Evolutionary conservation across 2,329 filamentous ascomycete species (phyloP), one percentile per base, ranked within the genome.

Genomic region (Alternaria sp.): DNA sequence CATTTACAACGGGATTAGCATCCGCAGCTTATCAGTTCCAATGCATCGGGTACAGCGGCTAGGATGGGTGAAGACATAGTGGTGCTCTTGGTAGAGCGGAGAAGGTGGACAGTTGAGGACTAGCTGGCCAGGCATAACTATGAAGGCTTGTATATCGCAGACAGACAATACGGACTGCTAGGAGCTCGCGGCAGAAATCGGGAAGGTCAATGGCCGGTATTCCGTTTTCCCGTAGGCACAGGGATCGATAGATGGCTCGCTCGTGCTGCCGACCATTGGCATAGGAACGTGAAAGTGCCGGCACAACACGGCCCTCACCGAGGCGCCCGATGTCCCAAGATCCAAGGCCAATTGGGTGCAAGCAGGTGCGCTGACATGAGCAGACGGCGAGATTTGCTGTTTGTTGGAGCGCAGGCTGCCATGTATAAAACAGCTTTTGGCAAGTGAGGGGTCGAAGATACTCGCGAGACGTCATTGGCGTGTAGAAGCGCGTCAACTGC

Each of bases 211-310:
- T 65, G 63, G 62, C 61, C 65, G 66, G 55, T 28, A 51, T 67
- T 49, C 71, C 71, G 69, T 65, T 69, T 61, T 72, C 61, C 71
- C 70, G 69, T 60, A 43, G 28, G 64, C 58, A 65, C 66, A 58
- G 59, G 67, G 67, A 67, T 63, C 25, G 43, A 44, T 55, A 49
- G 45, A 61, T 58, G 62, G 61, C 62, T 61, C 64, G 60, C 61
- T 65, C 67, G 64, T 51, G 62, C 50, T 58, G 28, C 62, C 60
- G 66, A 49, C 49, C 49, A 53, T 61, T 66, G 64, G 30, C 54
- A 47, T 23, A 60, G 28, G 53, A 53, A 59, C 30, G n/a, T 51
- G 51, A 49, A 54, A 58, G 30, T 62, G 69, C 61, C 66, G 57
- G 41, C 63, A 61, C 54, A 55, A 56, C 62, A 61, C 56, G 60